phyloP scores from a whole-genome alignment of 2,329 filamentous ascomycete genomes.

The Fusarium bulbicola region DNA sequence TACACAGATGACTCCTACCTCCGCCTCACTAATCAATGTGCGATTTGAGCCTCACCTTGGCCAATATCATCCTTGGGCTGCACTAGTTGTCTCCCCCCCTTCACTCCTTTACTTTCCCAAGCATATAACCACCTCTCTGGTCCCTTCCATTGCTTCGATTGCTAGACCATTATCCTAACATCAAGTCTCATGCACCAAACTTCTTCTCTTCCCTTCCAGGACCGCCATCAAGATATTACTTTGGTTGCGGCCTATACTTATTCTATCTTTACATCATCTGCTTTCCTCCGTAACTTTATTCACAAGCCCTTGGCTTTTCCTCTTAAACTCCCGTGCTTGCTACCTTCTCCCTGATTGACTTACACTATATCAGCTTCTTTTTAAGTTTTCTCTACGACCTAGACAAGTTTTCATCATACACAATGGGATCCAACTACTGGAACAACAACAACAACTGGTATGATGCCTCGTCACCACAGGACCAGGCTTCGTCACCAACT shows the following conservation, averaged over 20 bases:
- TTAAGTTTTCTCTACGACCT: not conserved
- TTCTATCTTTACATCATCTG: conserved; percentile 2
- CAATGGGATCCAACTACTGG: conserved; percentile 32
- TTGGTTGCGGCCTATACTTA: conserved; percentile 25
- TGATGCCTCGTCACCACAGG: conserved; percentile 30
- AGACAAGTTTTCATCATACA: not conserved
- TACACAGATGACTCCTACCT: conserved; percentile 33
- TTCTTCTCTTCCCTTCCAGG: conserved; percentile 19
- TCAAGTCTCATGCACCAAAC: conserved; percentile 29
- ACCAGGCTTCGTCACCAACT: conserved; percentile 29
- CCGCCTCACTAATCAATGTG: conserved; percentile 44
- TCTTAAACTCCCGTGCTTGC: conserved; percentile 22
- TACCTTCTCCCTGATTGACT: conserved; percentile 1
- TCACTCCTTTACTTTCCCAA: conserved; percentile 1
- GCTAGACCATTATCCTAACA: not conserved
- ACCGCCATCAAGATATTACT: conserved; percentile 31
- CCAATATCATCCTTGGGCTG: conserved; percentile 13
- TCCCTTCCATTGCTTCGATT: conserved; percentile 1
- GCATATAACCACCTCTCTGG: conserved; percentile 25
- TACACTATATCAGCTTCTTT: not conserved
- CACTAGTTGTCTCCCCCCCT: conserved; percentile 10
- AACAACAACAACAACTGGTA: conserved; percentile 14
- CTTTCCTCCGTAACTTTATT: conserved; percentile 1
- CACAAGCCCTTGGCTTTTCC: conserved; percentile 15
- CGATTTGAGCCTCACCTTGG: conserved; percentile 42